phyloP scores from a whole-genome alignment of 345 rosid genomes.

The Excoecaria cochinchinensis region DNA sequence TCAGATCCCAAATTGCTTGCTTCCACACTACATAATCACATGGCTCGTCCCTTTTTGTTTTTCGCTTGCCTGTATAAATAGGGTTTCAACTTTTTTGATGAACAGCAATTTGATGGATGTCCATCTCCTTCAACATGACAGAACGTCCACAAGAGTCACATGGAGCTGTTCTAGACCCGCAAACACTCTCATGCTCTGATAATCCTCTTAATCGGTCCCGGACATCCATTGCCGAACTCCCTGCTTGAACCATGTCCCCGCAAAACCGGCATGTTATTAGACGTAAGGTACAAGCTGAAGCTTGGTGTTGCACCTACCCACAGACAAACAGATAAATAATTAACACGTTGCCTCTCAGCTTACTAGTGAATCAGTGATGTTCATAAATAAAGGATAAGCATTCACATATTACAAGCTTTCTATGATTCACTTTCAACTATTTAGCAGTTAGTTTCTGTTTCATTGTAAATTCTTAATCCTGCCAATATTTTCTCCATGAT shows the following conservation, averaged over 20 bases:
- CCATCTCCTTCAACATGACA: constrained; percentile 96
- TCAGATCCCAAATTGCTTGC: no score
- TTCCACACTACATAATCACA: neutral
- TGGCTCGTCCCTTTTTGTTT: neutral
- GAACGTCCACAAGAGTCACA: constrained; percentile 96
- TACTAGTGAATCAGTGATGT: neutral
- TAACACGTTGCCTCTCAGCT: neutral
- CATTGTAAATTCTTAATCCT: neutral
- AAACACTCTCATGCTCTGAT: constrained; percentile 85
- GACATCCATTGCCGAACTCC: constrained; percentile 59
- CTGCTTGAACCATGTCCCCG: constrained; percentile 95
- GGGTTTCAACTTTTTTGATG: constrained; percentile 46
- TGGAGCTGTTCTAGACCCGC: constrained; percentile 92
- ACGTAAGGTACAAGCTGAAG: constrained; percentile 63
- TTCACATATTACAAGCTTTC: neutral
- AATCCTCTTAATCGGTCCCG: constrained; percentile 86
- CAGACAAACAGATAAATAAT: neutral
- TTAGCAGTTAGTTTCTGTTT: neutral
- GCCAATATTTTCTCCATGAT: neutral
- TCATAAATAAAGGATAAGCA: neutral
- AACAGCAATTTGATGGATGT: constrained; percentile 86
- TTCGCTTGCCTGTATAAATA: neutral
- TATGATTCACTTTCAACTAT: neutral
- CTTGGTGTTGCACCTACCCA: constrained; percentile 78
- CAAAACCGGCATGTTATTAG: constrained; percentile 79